Base-by-base conservation (phyloP, 768 basidiomycete species). In the Mycena galericulata region DNA sequence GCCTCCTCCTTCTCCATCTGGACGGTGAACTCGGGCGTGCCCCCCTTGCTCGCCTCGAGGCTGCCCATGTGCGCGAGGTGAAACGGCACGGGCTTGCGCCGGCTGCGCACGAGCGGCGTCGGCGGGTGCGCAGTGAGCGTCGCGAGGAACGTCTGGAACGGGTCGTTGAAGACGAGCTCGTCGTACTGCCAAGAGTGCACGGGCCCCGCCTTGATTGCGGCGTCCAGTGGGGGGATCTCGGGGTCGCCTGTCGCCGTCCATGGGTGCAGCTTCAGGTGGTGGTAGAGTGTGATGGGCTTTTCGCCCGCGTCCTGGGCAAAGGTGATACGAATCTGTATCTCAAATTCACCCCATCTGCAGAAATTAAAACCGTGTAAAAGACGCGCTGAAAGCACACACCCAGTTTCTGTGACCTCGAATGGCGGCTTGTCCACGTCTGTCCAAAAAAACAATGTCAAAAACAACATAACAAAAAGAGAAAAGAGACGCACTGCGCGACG, bases 101-200 rank as follows among this genome's bases (percentile, higher is more conserved):
- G 90, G 29, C 62, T 71, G 71, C 87, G 92, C 1, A 94, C 92
- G 0, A 99, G 82, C 4, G 90, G 90, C 0, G 93, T 96, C 0
- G 97, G 96, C 2, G 94, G 90, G 75, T 97, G 88, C n/a, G 85
- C 81, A 0, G 90, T 92, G 57, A 99, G 87, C 55, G 93, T 84
- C 72, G 90, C 89, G 68, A 98, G 87, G 81, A 99, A 96, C 40
- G 90, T 85, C 65, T 93, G 90, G 70, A 92, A 95, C 1, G 98
- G 98, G 73, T 99, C 97, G 75, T 90, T 88, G 81, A 99, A 99
- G 57, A 99, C 95, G 70, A 99, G 88, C 80, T 99, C 98, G 79
- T 99, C 97, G 81, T 99, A 99, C 75, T 99, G 97, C 97, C 97
- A 99, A 0, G 95, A 93, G 77, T 98, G 93, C 30, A 99, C 95